These are phyloP conservation scores for Deuterostichococcus epilithicus DNA, from an alignment of 139 green algal genomes.

Conservation along the genomic window DNA sequence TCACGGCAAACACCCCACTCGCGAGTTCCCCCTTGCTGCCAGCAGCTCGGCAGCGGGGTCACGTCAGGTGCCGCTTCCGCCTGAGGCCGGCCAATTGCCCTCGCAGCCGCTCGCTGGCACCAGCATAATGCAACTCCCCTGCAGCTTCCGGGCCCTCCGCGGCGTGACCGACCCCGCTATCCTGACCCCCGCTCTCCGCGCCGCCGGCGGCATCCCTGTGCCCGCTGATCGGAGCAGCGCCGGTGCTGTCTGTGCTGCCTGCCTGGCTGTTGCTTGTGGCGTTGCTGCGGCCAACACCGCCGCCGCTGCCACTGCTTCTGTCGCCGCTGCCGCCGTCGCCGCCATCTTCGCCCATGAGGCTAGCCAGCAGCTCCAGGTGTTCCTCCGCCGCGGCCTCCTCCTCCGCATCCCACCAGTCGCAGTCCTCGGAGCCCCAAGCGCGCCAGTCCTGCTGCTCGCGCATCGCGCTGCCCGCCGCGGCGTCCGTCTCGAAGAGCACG, in stretches of 20 bases:
- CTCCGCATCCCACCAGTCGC: neutral
- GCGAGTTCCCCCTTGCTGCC: no score
- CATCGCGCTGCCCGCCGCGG: neutral
- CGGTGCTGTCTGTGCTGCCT: no score
- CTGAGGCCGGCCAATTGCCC: neutral
- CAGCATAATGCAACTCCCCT: neutral
- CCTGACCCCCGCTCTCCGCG: neutral
- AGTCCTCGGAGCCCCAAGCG: neutral
- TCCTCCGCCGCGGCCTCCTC: neutral
- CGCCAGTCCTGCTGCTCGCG: neutral
- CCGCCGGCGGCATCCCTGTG: neutral
- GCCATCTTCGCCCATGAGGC: neutral
- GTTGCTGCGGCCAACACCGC: neutral
- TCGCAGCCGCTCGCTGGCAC: neutral
- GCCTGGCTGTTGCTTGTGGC: no score
- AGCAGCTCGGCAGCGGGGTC: no score
- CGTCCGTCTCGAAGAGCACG: neutral
- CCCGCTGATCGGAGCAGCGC: no score
- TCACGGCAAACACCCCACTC: no score
- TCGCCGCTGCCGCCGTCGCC: no score
- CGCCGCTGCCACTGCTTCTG: neutral
- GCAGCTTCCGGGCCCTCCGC: neutral
- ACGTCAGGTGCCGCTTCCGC: neutral
- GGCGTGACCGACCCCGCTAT: neutral
- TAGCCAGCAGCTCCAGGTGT: neutral